Base-by-base conservation (phyloP, 148 eudicot genomes). In the Euryodendron excelsum region DNA sequence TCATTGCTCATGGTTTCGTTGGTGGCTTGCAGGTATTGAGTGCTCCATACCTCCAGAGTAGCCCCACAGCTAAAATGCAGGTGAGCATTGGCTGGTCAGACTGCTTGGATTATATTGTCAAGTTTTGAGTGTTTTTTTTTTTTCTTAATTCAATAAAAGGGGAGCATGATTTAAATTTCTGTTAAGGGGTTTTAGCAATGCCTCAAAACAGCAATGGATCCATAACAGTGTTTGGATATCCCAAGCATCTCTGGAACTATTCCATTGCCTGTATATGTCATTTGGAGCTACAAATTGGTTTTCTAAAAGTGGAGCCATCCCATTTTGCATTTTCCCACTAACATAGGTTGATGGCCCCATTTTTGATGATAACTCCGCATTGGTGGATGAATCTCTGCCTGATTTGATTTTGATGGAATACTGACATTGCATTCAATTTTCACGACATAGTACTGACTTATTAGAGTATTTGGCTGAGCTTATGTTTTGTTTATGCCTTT, bases 41-140 rank as follows among this genome's bases (percentile, higher is more conserved):
- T 78, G 93, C 97, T 81, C 98, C 98, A 27, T 94, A 94, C 79
- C 90, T 94, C 47, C 80, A 78, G 69, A 83, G 82, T 78, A 77
- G 80, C 17, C 83, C 93, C 6, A 50, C 55, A 12, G 45, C 84
- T 23, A 72, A 77, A 20, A 76, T 74, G 70, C 90, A 92, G 94
- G 98, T 90, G 67, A 85, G 87, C 74, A 31, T 23, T 70, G 6
- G 23, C 36, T 77, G 12, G 60, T 63, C 41, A n/a, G 17, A 67
- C 65, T 30, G 15, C 77, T 59, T 34, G 50, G 6, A 20, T 31
- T 34, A 53, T 31, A 23, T n/a, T 55, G 28, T 21, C 63, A 5
- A 33, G 48, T 53, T 33, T n/a, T 9, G 63, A 33, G 64, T 10
- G 15, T 25, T 27, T 69, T 14, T 59, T 9, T 25, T 59, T 25